Conservation (phyloP, 257 asterid species). For the Apocynum venetum region DNA sequence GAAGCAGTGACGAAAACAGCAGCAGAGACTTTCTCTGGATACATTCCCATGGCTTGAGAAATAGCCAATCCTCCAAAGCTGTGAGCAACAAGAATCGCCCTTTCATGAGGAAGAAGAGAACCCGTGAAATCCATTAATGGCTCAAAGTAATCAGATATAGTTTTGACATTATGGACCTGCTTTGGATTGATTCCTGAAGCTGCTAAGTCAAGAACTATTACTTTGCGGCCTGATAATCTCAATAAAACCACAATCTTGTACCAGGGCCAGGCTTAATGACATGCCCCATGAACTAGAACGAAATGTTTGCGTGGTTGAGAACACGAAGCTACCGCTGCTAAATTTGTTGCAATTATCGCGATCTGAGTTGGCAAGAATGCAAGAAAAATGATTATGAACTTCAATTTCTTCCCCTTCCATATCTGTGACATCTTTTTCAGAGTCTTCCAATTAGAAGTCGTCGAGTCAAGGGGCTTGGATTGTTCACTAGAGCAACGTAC, state of each 20-base stretch:
- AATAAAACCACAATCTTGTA: constrained; percentile 22
- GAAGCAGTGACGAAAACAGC: constrained; percentile 29
- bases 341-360: neutral
- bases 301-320: constrained; percentile 18
- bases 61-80: constrained; percentile 32
- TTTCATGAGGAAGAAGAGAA: constrained; percentile 17
- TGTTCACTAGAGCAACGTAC: no score
- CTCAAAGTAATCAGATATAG: constrained; percentile 19
- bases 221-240: constrained; percentile 26
- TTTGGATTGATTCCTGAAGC: constrained; percentile 33
- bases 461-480: no score
- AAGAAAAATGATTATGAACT: neutral
- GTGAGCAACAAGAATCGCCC: constrained; percentile 34
- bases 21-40: constrained; percentile 27
- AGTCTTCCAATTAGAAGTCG: neutral
- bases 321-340: neutral
- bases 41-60: constrained; percentile 39
- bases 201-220: constrained; percentile 30
- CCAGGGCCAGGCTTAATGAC: constrained; percentile 45
- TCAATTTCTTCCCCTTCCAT: neutral
- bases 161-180: constrained; percentile 13
- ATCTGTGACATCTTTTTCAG: neutral
- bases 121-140: constrained; percentile 34
- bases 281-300: constrained; percentile 34
- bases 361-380: neutral